Evolutionary conservation across 2,329 filamentous ascomycete genomes (phyloP).

Genomic region (Diaporthe batatas): DNA sequence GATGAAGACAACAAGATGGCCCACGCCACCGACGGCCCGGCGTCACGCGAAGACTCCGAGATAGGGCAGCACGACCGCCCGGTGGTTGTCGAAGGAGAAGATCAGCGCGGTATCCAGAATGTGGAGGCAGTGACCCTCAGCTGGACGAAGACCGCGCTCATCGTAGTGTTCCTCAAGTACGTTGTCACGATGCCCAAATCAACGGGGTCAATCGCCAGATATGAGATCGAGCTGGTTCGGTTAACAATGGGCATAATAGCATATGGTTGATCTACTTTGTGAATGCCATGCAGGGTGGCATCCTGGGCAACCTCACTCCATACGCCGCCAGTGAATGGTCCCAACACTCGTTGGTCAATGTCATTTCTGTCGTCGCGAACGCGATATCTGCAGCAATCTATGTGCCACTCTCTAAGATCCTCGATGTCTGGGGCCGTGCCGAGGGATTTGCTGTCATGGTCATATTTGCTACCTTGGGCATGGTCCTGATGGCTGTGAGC

Average conservation of each 20-base stretch:
- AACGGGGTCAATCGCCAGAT: neutral
- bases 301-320: constrained; percentile 57
- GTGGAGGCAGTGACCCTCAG: constrained; percentile 46
- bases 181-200: constrained; percentile 32
- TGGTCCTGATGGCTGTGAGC: constrained; percentile 72
- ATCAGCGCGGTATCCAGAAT: constrained; percentile 45
- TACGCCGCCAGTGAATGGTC: constrained; percentile 65
- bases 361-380: constrained; percentile 66
- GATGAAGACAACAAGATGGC: constrained; percentile 29
- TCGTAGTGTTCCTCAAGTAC: constrained; percentile 51
- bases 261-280: constrained; percentile 66
- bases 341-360: constrained; percentile 65
- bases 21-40: constrained; percentile 31
- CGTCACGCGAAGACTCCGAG: constrained; percentile 18
- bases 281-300: constrained; percentile 61
- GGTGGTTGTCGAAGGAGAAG: constrained; percentile 37
- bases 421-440: constrained; percentile 62
- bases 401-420: constrained; percentile 61
- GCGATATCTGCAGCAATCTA: constrained; percentile 71
- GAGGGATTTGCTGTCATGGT: constrained; percentile 59
- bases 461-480: constrained; percentile 59
- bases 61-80: neutral
- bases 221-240: neutral
- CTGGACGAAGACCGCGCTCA: constrained; percentile 44
- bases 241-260: constrained; percentile 47